Evolutionary conservation across 805 yeast genomes (phyloP), one percentile per base, ranked within the genome.

Genomic region (Yamadazyma takamatsuzukensis): DNA sequence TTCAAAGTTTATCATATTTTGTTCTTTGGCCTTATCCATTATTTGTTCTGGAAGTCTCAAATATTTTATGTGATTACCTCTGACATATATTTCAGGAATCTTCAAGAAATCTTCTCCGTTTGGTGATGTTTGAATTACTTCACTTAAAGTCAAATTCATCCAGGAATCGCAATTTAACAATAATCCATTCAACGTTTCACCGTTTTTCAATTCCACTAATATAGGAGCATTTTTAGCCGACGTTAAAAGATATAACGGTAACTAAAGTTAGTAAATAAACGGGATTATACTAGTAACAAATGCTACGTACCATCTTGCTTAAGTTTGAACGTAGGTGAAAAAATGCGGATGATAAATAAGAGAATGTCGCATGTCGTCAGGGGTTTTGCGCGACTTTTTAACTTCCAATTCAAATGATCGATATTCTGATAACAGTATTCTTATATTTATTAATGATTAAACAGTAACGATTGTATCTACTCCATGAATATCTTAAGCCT

Each of bases 221-320:
- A 93, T 73, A 23, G 88, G 83, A 51, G 85, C 89, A 37, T 86
- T 89, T 57, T 88, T 89, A 12, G 96, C 86, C 35, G 96, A 83
- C 33, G 94, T 88, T 51, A 93, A 73, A 41, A 93, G 72, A 47
- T 88, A 89, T 49, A 93, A 69, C 27, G 99, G 99, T 41, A 93
- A 77, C 98, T 83, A 45, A 10, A 7, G 13, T 12, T 14, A 15
- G 40, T 41, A 34, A 41, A 39, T 41, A 33, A 21, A n/a, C 16
- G 13, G 29, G 7, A 12, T 12, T 25, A 10, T 4, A 15, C 8
- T 6, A 13, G 5, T 14, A 18, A 16, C 7, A 21, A 21, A 19
- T 32, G 21, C 35, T 27, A 32, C 25, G 11, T 21, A 14, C 12
- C 8, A 11, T 15, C 16, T 25, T 8, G 28, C 7, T 19, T 7